Percentiles rank a stretch among this genome's conserved stretches.
phyloP scores from a whole-genome alignment of 2,329 filamentous ascomycete species.

The Cryphonectria japonica region DNA sequence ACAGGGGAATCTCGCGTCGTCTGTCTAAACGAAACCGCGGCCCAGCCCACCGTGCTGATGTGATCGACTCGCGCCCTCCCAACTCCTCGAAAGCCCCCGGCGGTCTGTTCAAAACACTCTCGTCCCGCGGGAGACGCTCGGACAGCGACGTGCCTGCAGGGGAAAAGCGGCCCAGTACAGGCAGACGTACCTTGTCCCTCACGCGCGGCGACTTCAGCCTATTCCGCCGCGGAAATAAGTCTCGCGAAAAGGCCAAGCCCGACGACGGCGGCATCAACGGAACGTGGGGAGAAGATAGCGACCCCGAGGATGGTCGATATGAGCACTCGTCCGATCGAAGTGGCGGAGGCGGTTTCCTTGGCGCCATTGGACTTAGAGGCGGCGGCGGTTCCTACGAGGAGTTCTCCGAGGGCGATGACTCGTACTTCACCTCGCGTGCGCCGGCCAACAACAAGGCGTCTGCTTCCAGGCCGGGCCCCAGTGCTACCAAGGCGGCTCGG shows the following conservation, averaged over 20 bases:
- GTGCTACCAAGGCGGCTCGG: constrained; percentile 25
- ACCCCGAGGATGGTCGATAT: constrained; percentile 41
- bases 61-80: constrained; percentile 52
- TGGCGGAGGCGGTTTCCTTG: constrained; percentile 26
- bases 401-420: constrained; percentile 60
- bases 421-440: constrained; percentile 54
- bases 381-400: constrained; percentile 48
- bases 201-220: constrained; percentile 57
- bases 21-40: constrained; percentile 45
- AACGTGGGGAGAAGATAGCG: constrained; percentile 49
- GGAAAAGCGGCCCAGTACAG: constrained; percentile 42
- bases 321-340: constrained; percentile 35
- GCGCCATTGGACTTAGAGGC: constrained; percentile 38
- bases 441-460: constrained; percentile 35
- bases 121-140: constrained; percentile 41
- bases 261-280: constrained; percentile 62
- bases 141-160: constrained; percentile 36
- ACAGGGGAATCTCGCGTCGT: constrained; percentile 49
- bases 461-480: constrained; percentile 24
- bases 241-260: constrained; percentile 42
- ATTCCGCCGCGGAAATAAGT: constrained; percentile 47
- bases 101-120: constrained; percentile 51
- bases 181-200: constrained; percentile 65
- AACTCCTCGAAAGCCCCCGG: constrained; percentile 47
- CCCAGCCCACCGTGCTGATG: constrained; percentile 44